Conservation (phyloP, 176 grass and related monocot genomes). For the Elaeis guineensis region DNA sequence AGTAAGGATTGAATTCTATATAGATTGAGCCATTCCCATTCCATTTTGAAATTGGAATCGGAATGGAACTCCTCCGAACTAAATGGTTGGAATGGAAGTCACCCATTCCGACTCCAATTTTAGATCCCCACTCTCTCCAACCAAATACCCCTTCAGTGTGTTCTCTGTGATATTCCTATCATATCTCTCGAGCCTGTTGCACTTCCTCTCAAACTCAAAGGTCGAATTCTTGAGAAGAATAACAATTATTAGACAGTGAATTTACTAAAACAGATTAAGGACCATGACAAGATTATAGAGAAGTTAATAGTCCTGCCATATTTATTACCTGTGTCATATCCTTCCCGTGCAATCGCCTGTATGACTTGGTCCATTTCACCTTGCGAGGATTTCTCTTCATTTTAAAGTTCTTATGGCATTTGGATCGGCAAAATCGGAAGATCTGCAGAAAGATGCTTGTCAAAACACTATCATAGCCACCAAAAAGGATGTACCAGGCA, state of each 20-base stretch:
- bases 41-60: too few relatives aligned
- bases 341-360: conserved; percentile 69
- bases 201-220: conserved; percentile 94
- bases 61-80: too few relatives aligned
- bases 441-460: conserved; percentile 27
- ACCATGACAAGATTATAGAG: too few relatives aligned
- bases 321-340: conserved; percentile 77
- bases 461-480: too few relatives aligned
- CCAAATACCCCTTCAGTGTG: conserved; percentile 66
- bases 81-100: too few relatives aligned
- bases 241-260: neutral
- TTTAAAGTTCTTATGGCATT: conserved; percentile 99
- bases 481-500: too few relatives aligned
- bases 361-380: conserved; percentile 95
- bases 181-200: conserved; percentile 83
- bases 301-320: too few relatives aligned
- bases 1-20: too few relatives aligned
- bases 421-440: conserved; percentile 88
- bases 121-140: too few relatives aligned
- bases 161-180: conserved; percentile 50
- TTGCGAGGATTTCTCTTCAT: conserved; percentile 99
- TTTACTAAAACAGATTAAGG: neutral
- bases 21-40: too few relatives aligned
- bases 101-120: too few relatives aligned
- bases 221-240: conserved; percentile 47